These are phyloP conservation scores for Wickerhamiella qilinensis DNA, from an alignment of 805 yeast genomes.

Conservation along the genomic window DNA sequence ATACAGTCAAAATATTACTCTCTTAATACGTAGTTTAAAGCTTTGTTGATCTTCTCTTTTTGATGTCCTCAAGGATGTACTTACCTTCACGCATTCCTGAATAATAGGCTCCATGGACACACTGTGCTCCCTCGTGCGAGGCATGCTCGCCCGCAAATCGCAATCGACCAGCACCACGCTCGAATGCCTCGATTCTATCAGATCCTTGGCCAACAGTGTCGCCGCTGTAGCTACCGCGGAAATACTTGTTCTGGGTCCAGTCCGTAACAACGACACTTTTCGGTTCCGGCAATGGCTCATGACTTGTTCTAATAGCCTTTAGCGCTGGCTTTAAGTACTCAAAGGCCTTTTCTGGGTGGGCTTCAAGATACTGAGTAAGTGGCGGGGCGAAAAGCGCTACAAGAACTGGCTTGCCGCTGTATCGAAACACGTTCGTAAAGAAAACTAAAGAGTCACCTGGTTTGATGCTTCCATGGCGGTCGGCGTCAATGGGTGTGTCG, in stretches of 20 bases:
- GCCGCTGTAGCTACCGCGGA: slow-evolving; percentile 70
- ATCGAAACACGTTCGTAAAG: slow-evolving; percentile 43
- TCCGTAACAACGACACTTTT: slow-evolving; percentile 29
- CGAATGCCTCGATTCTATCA: slow-evolving; percentile 39
- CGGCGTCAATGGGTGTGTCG: slow-evolving; percentile 3
- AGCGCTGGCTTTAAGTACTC: slow-evolving; percentile 37
- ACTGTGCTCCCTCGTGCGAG: slow-evolving; percentile 70
- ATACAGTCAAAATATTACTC: no score
- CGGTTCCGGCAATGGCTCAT: slow-evolving; percentile 23
- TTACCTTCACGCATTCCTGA: slow-evolving; percentile 47
- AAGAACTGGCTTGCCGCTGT: slow-evolving; percentile 33
- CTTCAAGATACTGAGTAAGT: slow-evolving; percentile 41
- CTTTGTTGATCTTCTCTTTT: no score
- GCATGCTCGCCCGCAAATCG: slow-evolving; percentile 92
- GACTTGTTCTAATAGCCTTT: slow-evolving; percentile 17
- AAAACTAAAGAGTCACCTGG: slow-evolving; percentile 46
- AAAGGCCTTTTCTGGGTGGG: slow-evolving; percentile 39
- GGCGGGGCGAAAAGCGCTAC: slow-evolving; percentile 59
- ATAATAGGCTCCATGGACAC: slow-evolving; percentile 80
- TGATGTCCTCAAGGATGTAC: no score
- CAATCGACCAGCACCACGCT: slow-evolving; percentile 39
- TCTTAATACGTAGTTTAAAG: no score
- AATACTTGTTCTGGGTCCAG: slow-evolving; percentile 60
- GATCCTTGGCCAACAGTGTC: slow-evolving; percentile 58
- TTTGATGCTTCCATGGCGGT: slow-evolving; percentile 7